phyloP scores from a whole-genome alignment of 2,329 filamentous ascomycete species.

The Metarhizium sp. region DNA sequence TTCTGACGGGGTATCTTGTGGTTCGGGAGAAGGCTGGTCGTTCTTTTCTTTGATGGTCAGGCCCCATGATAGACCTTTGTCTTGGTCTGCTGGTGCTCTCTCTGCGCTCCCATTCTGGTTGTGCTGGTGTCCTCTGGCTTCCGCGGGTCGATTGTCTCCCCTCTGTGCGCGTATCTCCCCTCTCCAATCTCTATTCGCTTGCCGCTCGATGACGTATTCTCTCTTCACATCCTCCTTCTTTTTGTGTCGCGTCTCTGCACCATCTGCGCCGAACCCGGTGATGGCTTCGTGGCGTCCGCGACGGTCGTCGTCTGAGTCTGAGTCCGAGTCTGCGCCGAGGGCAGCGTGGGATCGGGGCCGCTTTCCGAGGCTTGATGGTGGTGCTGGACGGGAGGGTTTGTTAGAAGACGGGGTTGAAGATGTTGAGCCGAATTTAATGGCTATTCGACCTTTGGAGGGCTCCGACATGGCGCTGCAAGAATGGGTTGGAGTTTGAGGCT shows the following conservation, averaged over 20 bases:
- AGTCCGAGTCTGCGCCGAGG: conserved; percentile 32
- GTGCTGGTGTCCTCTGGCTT: conserved; percentile 36
- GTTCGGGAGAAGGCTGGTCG: conserved; percentile 27
- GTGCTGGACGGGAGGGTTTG: conserved; percentile 19
- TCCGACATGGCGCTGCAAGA: conserved; percentile 25
- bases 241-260: conserved; percentile 29
- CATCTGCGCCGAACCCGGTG: conserved; percentile 39
- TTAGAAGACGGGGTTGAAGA: conserved; percentile 15
- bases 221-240: conserved; percentile 23
- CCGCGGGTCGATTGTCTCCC: conserved; percentile 51
- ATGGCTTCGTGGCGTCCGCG: conserved; percentile 33
- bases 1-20: background rate
- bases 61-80: conserved; percentile 47
- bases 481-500: background rate
- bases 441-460: conserved; percentile 31
- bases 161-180: conserved; percentile 40
- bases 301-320: conserved; percentile 27
- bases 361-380: conserved; percentile 38
- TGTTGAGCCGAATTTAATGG: conserved; percentile 35
- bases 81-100: conserved; percentile 32
- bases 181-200: conserved; percentile 55
- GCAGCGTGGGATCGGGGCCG: conserved; percentile 31
- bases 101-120: conserved; percentile 15
- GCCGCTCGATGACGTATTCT: conserved; percentile 46
- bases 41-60: conserved; percentile 36